Evolutionary conservation across 768 basidiomycete species (phyloP).

Genomic region (Hydnum rufescens): DNA sequence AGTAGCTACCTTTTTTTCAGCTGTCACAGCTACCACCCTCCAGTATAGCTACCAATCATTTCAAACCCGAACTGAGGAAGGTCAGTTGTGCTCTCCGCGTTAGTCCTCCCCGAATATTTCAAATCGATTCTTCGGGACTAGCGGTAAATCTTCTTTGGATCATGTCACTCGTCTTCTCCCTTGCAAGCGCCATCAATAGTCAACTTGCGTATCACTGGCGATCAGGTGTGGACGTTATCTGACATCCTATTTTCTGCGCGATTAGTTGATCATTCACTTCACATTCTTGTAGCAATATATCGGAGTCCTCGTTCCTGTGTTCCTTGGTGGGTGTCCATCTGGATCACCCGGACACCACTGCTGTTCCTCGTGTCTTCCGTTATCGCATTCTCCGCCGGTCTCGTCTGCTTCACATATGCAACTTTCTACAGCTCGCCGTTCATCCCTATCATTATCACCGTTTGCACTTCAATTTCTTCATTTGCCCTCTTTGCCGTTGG

Average conservation of each 20-base stretch:
- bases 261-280: neutral
- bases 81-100: no score
- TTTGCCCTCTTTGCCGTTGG: constrained; percentile 54
- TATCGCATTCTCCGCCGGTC: constrained; percentile 1
- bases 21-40: constrained; percentile 2
- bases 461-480: constrained; percentile 54
- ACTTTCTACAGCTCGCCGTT: constrained; percentile 14
- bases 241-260: neutral
- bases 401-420: constrained; percentile 1
- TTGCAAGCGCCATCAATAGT: constrained; percentile 1
- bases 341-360: neutral
- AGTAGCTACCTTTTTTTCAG: constrained; percentile 4
- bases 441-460: constrained; percentile 53
- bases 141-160: neutral
- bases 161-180: neutral
- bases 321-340: constrained; percentile 3
- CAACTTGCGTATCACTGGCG: neutral
- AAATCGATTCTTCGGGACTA: neutral
- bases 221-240: neutral
- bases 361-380: neutral
- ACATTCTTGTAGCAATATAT: constrained; percentile 2
- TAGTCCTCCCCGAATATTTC: no score
- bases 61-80: neutral
- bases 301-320: neutral
- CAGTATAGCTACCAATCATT: neutral